Conservation (phyloP, 2,329 filamentous ascomycete species). For the Monilinia aucupariae region DNA sequence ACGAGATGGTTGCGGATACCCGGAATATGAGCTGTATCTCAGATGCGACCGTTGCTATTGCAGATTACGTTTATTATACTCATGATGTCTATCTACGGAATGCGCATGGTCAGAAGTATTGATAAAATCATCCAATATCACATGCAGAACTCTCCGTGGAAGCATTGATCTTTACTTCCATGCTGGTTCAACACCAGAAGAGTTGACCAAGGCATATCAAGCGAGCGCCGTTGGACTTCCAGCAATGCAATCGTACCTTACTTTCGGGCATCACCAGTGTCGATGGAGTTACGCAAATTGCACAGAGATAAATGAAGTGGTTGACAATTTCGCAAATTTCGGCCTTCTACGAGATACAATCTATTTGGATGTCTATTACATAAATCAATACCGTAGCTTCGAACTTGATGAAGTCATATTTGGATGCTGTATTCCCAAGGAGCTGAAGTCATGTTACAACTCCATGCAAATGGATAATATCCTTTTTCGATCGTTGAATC, state of each 20-base stretch:
- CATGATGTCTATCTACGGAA: constrained; percentile 77
- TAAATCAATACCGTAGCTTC: constrained; percentile 57
- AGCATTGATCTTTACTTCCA: constrained; percentile 77
- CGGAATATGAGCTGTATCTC: constrained; percentile 49
- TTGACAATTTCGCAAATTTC: constrained; percentile 59
- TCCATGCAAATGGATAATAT: constrained; percentile 60
- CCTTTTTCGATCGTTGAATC: constrained; percentile 66
- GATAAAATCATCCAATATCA: constrained; percentile 57
- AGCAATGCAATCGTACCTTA: constrained; percentile 75
- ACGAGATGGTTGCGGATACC: constrained; percentile 45
- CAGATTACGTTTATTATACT: constrained; percentile 59
- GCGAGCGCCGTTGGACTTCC: constrained; percentile 62
- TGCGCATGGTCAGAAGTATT: constrained; percentile 68
- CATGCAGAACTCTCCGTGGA: constrained; percentile 70
- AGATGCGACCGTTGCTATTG: constrained; percentile 47
- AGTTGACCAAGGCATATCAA: constrained; percentile 68
- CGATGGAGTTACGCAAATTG: constrained; percentile 77
- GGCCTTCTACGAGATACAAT: constrained; percentile 68
- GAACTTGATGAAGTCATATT: constrained; percentile 56
- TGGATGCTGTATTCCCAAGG: constrained; percentile 52
- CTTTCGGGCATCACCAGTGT: constrained; percentile 78
- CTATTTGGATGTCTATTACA: constrained; percentile 65
- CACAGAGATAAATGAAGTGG: constrained; percentile 59
- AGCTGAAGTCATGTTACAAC: constrained; percentile 51
- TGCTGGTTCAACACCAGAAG: constrained; percentile 61